Evolutionary conservation across 768 basidiomycete genomes (phyloP).

Genomic region (Exsudoporus frostii): DNA sequence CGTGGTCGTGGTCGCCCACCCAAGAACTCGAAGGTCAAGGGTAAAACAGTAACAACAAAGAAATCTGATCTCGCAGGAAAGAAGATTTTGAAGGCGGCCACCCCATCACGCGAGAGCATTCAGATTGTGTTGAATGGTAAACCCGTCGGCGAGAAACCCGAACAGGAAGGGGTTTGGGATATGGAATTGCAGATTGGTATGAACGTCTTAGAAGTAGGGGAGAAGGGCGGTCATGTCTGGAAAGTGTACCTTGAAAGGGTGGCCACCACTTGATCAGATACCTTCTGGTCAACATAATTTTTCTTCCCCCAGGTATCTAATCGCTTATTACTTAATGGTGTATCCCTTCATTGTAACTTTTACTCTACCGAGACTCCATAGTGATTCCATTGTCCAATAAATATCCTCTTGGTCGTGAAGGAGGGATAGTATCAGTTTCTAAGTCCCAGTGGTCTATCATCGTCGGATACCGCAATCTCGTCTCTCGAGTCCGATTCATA

Average conservation of each 20-base stretch:
- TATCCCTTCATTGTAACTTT: slow-evolving; percentile 24
- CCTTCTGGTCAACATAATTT: slow-evolving; percentile 3
- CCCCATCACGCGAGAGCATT: slow-evolving; percentile 43
- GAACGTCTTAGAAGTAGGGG: slow-evolving; percentile 70
- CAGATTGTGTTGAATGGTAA: slow-evolving; percentile 65
- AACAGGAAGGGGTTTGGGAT: slow-evolving; percentile 55
- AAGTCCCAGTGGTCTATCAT: slow-evolving; percentile 22
- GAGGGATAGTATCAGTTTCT: slow-evolving; percentile 7
- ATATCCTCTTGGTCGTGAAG: background rate
- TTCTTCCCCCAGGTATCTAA: slow-evolving; percentile 21
- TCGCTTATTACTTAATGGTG: slow-evolving; percentile 32
- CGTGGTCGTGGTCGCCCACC: slow-evolving; percentile 37
- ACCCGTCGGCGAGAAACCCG: slow-evolving; percentile 43
- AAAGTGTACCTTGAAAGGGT: slow-evolving; percentile 61
- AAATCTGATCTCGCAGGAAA: slow-evolving; percentile 37
- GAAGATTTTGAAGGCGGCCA: slow-evolving; percentile 42
- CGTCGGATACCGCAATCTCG: slow-evolving; percentile 9
- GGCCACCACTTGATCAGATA: slow-evolving; percentile 18
- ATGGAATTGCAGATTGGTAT: slow-evolving; percentile 55
- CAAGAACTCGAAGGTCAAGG: slow-evolving; percentile 34
- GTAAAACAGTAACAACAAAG: slow-evolving; percentile 32
- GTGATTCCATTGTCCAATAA: slow-evolving; percentile 13
- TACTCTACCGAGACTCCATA: slow-evolving; percentile 25
- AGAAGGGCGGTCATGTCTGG: slow-evolving; percentile 67
- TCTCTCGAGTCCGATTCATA: slow-evolving; percentile 20